Evolutionary conservation across 2,329 filamentous ascomycete genomes (phyloP).

Genomic region (Penicillium sp.): DNA sequence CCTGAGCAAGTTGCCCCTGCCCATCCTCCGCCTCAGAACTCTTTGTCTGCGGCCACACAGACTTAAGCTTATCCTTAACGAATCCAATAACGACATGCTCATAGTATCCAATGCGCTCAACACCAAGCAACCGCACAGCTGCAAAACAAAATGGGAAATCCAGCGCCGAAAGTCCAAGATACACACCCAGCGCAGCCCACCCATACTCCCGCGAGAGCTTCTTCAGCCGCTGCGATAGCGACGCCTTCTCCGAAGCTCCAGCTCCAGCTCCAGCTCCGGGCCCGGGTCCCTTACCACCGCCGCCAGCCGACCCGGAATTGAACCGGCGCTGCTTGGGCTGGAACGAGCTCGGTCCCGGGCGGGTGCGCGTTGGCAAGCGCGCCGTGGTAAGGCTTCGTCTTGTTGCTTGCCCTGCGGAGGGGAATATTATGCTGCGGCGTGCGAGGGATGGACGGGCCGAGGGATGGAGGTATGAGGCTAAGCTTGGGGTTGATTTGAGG

Average conservation of each 20-base stretch:
- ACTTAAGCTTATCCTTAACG: conserved; percentile 31
- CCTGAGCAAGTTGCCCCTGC: conserved; percentile 54
- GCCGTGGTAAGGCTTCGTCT: conserved; percentile 1
- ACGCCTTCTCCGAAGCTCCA: conserved; percentile 36
- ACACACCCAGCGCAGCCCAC: conserved; percentile 90
- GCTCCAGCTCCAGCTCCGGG: conserved; percentile 14
- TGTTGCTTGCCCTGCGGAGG: neutral
- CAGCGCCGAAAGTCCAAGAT: conserved; percentile 73
- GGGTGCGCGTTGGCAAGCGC: neutral
- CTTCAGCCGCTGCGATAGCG: conserved; percentile 69
- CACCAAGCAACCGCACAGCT: conserved; percentile 76
- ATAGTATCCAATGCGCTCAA: conserved; percentile 71
- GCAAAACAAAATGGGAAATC: conserved; percentile 97
- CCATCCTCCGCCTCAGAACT: conserved; percentile 12
- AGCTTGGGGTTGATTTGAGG: conserved; percentile 6
- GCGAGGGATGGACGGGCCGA: neutral
- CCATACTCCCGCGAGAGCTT: conserved; percentile 90
- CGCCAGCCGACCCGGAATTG: conserved; percentile 17
- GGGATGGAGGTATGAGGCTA: neutral
- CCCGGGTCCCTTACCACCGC: conserved; percentile 5
- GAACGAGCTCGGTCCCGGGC: neutral
- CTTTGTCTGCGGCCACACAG: conserved; percentile 39
- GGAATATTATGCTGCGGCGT: conserved; percentile 4
- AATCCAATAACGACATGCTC: conserved; percentile 45
- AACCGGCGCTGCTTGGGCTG: conserved; percentile 20